These are phyloP conservation scores for Ceratocystiopsis sp. DNA, from an alignment of 2,329 filamentous ascomycete species.

Conservation along the genomic window DNA sequence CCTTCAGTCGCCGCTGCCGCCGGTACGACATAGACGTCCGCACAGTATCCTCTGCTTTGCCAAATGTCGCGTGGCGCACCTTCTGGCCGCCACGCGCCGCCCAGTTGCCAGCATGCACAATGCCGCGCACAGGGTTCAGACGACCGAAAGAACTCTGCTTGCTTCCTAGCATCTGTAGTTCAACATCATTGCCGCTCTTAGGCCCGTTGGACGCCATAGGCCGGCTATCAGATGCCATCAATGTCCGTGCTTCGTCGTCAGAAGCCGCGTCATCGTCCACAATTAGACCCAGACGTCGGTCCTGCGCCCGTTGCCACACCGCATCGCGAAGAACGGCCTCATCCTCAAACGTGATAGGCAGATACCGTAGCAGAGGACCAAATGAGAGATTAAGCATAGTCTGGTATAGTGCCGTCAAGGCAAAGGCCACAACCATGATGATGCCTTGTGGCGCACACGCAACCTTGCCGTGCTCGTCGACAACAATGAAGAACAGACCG, in stretches of 20 bases:
- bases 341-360: conserved; percentile 91
- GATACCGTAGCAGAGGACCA: conserved; percentile 66
- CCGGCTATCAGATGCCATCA: conserved; percentile 11
- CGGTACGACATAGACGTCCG: conserved; percentile 31
- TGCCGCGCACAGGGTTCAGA: conserved; percentile 26
- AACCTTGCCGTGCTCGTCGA: conserved; percentile 33
- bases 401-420: conserved; percentile 64
- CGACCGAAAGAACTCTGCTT: conserved; percentile 8
- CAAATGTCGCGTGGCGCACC: conserved; percentile 28
- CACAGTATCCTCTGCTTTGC: conserved; percentile 22
- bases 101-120: conserved; percentile 30
- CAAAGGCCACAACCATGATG: conserved; percentile 60
- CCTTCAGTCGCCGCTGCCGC: conserved; percentile 31
- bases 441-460: conserved; percentile 62
- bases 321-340: conserved; percentile 84
- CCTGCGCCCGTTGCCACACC: conserved; percentile 68
- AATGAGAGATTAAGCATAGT: conserved; percentile 69
- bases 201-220: conserved; percentile 1
- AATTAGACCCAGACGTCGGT: conserved; percentile 45
- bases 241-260: conserved; percentile 19
- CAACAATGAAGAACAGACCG: conserved; percentile 71
- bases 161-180: conserved; percentile 17
- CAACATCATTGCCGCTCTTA: conserved; percentile 16
- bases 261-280: conserved; percentile 26
- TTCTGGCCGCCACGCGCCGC: conserved; percentile 31